A percentile compares a stretch with the other conserved stretches of the same genome.
Evolutionary conservation across 495 filamentous ascomycete species (phyloP).

Genomic region (Hypomontagnella submonticulosa): DNA sequence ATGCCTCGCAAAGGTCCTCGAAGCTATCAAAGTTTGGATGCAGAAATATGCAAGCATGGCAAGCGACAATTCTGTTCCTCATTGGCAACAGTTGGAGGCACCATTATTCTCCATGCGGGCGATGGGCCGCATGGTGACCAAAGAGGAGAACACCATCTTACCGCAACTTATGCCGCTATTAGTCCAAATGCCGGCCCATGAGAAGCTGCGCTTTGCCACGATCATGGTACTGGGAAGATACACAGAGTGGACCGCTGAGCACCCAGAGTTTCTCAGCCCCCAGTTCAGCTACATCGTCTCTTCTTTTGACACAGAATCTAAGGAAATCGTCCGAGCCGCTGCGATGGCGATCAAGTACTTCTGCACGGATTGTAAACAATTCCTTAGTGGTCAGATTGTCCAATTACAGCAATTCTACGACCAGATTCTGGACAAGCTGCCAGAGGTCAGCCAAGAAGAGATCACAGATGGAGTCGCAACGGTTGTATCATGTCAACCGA

Average conservation of each 20-base stretch:
- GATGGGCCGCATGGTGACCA: conserved; percentile 96
- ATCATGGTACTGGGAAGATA: conserved; percentile 97
- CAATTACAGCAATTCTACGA: conserved; percentile 94
- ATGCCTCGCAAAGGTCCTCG: conserved; percentile 87
- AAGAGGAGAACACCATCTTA: conserved; percentile 84
- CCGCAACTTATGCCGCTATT: conserved; percentile 91
- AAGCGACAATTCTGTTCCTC: conserved; percentile 77
- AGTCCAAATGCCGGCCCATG: conserved; percentile 92
- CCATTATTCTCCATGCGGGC: conserved; percentile 94
- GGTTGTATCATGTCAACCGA: conserved; percentile 87
- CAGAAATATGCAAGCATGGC: conserved; percentile 80
- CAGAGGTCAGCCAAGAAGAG: conserved; percentile 89
- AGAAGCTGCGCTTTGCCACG: conserved; percentile 95
- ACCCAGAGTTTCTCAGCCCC: conserved; percentile 88
- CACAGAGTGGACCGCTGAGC: conserved; percentile 95
- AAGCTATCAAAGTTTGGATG: conserved; percentile 87
- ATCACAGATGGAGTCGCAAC: conserved; percentile 93
- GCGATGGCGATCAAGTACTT: conserved; percentile 97
- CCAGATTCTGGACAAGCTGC: conserved; percentile 83
- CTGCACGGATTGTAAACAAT: conserved; percentile 89
- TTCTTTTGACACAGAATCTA: conserved; percentile 84
- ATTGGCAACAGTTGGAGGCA: conserved; percentile 96
- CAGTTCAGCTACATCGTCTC: conserved; percentile 95
- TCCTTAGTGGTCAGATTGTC: conserved; percentile 79
- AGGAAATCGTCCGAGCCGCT: conserved; percentile 88